Conservation (phyloP, 176 grass and related monocot genomes). For the Oryza glaberrima region DNA sequence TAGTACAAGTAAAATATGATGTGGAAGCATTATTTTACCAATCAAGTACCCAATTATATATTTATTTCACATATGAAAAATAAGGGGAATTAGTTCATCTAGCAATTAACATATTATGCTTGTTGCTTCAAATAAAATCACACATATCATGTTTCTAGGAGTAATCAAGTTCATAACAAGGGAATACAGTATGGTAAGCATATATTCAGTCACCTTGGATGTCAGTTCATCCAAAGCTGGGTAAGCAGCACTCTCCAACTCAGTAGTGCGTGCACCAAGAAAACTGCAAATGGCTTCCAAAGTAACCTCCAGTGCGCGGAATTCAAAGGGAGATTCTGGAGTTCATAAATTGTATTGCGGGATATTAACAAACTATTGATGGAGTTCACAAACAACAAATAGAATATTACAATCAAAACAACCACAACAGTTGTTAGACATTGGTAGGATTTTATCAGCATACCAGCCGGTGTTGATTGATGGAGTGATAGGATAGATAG, state of each 20-base stretch:
- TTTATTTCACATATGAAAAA: conserved; percentile 5
- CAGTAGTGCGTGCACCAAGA: conserved; percentile 82
- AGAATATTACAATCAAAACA: conserved; percentile 30
- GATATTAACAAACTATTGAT: not conserved
- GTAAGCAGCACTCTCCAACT: conserved; percentile 86
- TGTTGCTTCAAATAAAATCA: conserved; percentile 10
- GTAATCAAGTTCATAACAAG: conserved; percentile 14
- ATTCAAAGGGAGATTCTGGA: conserved; percentile 91
- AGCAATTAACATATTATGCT: not conserved
- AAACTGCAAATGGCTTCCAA: conserved; percentile 96
- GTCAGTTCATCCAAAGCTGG: conserved; percentile 95
- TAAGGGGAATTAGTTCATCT: not conserved
- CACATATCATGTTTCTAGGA: conserved; percentile 5
- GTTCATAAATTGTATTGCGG: conserved; percentile 43
- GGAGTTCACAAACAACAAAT: conserved; percentile 17
- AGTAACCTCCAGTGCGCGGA: conserved; percentile 87
- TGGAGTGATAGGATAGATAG: not conserved
- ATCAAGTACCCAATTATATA: not conserved
- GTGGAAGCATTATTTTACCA: not conserved
- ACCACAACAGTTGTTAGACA: not conserved
- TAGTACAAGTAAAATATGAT: not conserved
- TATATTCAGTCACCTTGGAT: conserved; percentile 66
- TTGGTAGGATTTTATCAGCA: not conserved
- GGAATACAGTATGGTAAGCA: not conserved
- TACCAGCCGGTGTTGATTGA: not conserved